Evolutionary conservation across 306 rosid species (phyloP).

Genomic region (Lagenaria siceraria): DNA sequence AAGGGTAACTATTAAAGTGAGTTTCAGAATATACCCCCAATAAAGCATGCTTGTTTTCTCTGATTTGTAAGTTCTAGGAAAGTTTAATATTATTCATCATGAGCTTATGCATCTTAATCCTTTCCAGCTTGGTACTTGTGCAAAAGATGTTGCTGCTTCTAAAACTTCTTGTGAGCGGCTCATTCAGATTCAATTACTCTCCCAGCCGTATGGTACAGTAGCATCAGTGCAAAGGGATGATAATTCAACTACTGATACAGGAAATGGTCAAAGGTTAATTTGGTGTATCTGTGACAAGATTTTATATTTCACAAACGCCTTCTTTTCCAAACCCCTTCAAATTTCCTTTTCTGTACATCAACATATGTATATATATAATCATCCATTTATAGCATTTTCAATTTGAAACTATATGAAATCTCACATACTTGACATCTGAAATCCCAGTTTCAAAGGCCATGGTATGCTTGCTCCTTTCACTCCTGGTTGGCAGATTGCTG

Average conservation of each 20-base stretch:
- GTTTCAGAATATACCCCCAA: background rate
- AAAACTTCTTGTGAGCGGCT: constrained; percentile 30
- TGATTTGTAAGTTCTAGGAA: background rate
- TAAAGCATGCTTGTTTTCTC: background rate
- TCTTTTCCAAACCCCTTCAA: background rate
- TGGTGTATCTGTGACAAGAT: background rate
- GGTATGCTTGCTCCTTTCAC: constrained; percentile 99
- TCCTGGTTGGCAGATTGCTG: constrained; percentile 64
- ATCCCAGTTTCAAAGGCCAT: constrained; percentile 65
- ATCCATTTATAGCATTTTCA: background rate
- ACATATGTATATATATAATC: background rate
- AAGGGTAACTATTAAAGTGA: background rate
- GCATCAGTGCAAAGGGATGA: constrained; percentile 49
- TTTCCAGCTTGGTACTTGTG: constrained; percentile 39
- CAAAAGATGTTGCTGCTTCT: constrained; percentile 31
- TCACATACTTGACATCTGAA: constrained; percentile 10
- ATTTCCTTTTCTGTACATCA: background rate
- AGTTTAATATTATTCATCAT: background rate
- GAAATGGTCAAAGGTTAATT: constrained; percentile 34
- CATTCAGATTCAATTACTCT: constrained; percentile 23
- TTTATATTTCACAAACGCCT: background rate
- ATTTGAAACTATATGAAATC: background rate
- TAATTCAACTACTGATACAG: constrained; percentile 19
- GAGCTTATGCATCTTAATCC: constrained; percentile 3
- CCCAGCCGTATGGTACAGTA: constrained; percentile 32